These are phyloP conservation scores for Diplodia scrobiculata DNA, from an alignment of 2,329 filamentous ascomycete genomes.

Conservation along the genomic window DNA sequence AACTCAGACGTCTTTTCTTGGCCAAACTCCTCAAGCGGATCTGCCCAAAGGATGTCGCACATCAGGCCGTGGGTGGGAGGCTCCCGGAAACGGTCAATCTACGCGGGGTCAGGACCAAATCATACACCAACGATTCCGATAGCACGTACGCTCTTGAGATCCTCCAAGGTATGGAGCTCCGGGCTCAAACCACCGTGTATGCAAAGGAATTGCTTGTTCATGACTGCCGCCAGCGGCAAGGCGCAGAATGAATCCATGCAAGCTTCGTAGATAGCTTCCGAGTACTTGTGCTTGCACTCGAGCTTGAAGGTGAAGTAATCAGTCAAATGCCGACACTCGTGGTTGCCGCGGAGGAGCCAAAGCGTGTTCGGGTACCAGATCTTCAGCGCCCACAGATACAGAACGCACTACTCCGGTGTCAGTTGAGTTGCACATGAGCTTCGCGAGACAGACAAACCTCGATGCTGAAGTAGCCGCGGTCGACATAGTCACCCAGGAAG, in stretches of 20 bases:
- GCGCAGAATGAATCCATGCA: conserved; percentile 98
- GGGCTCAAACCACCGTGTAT: conserved; percentile 96
- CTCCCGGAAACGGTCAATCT: conserved; percentile 98
- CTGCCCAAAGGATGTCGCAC: conserved; percentile 99
- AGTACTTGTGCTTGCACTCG: conserved; percentile 99
- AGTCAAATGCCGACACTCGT: conserved; percentile 97
- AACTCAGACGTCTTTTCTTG: conserved; percentile 98
- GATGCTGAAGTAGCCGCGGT: conserved; percentile 98
- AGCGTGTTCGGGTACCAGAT: conserved; percentile 98
- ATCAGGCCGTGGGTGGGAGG: conserved; percentile 96
- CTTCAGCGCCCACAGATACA: conserved; percentile 97
- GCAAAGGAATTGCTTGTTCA: conserved; percentile 99
- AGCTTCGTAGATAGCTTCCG: conserved; percentile 90
- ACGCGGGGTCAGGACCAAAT: conserved; percentile 33
- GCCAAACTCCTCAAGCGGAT: conserved; percentile 96
- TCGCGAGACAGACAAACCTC: conserved; percentile 58
- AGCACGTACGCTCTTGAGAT: conserved; percentile 75
- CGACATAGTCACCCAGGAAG: conserved; percentile 96
- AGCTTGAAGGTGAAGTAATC: conserved; percentile 99
- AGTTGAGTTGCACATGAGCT: conserved; percentile 33
- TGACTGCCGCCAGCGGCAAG: conserved; percentile 88
- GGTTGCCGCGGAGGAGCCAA: conserved; percentile 95
- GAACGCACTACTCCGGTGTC: conserved; percentile 67
- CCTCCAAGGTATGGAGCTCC: conserved; percentile 92
- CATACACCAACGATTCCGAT: conserved; percentile 21